phyloP scores from a whole-genome alignment of 1,284 basidiomycete species.

The Vanrija sp. region DNA sequence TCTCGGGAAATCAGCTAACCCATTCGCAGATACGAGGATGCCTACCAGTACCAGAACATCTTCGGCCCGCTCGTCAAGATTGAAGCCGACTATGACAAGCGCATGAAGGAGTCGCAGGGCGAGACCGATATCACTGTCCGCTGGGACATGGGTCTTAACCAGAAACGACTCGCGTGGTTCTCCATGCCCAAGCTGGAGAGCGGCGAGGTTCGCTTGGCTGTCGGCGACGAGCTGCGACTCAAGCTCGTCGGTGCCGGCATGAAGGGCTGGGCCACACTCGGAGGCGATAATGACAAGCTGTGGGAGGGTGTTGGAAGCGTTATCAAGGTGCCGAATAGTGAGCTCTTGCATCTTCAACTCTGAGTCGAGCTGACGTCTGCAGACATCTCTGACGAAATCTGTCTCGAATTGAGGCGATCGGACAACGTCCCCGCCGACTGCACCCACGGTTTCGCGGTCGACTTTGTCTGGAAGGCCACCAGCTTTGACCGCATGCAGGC shows the following conservation, averaged over 20 bases:
- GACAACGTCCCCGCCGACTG: constrained; percentile 94
- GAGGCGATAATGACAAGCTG: constrained; percentile 20
- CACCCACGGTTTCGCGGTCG: constrained; percentile 90
- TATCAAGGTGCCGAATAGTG: constrained; percentile 99
- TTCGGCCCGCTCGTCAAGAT: constrained; percentile 99
- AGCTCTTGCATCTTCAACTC: constrained; percentile 26
- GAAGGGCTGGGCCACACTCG: constrained; percentile 54
- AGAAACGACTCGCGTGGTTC: constrained; percentile 97
- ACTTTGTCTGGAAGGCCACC: constrained; percentile 99
- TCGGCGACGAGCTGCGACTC: constrained; percentile 91
- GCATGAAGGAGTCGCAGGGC: constrained; percentile 95
- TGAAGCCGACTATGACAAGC: constrained; percentile 98
- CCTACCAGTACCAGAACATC: constrained; percentile 99
- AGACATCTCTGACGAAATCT: constrained; percentile 98
- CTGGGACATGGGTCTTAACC: constrained; percentile 97
- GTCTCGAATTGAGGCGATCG: constrained; percentile 80
- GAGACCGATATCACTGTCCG: constrained; percentile 93
- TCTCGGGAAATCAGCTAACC: not conserved
- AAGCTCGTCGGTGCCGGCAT: constrained; percentile 73
- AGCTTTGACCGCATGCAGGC: constrained; percentile 99
- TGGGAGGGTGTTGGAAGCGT: constrained; percentile 99
- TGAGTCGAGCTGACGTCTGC: not conserved
- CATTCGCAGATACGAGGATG: constrained; percentile 75
- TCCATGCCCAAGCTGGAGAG: constrained; percentile 92
- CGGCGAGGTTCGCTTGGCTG: constrained; percentile 92